These are phyloP conservation scores for Neofusicoccum sp. DNA, from an alignment of 2,329 filamentous ascomycete species.

Conservation along the genomic window DNA sequence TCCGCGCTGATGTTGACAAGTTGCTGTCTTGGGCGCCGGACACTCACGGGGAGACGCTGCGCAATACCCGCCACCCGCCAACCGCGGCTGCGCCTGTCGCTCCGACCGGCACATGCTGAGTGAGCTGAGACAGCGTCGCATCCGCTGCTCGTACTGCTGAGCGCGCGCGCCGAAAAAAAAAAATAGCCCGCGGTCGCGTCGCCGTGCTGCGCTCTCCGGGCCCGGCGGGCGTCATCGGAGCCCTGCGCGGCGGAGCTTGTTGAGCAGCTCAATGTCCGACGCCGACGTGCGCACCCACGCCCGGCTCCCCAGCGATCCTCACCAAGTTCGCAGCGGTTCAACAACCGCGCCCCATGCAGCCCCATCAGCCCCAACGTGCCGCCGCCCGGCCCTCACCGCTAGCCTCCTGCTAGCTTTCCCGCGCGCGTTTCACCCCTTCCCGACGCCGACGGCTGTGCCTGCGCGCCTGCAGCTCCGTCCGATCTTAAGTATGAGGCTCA, in stretches of 20 bases:
- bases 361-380: slow-evolving; percentile 17
- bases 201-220: no score
- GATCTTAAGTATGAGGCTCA: not conserved
- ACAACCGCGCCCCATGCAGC: slow-evolving; percentile 11
- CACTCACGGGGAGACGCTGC: not conserved
- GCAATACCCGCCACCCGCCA: slow-evolving; percentile 10
- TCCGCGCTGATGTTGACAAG: not conserved
- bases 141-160: not conserved
- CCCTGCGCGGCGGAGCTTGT: slow-evolving; percentile 4
- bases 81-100: slow-evolving; percentile 1
- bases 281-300: slow-evolving; percentile 10
- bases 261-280: slow-evolving; percentile 16
- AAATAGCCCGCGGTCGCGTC: no score
- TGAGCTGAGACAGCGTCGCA: slow-evolving; percentile 9
- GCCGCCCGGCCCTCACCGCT: slow-evolving; percentile 16
- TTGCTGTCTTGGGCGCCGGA: not conserved
- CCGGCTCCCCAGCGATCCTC: slow-evolving; percentile 18
- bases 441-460: not conserved
- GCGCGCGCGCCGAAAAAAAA: not conserved
- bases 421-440: not conserved
- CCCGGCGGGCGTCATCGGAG: slow-evolving; percentile 8
- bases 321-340: slow-evolving; percentile 9
- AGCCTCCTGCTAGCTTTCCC: slow-evolving; percentile 5
- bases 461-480: not conserved
- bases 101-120: slow-evolving; percentile 9